A percentile compares a stretch with the other conserved stretches of the same genome.
These are phyloP conservation scores for Elasticomyces elasticus DNA, from an alignment of 495 filamentous ascomycete genomes.

Conservation along the genomic window DNA sequence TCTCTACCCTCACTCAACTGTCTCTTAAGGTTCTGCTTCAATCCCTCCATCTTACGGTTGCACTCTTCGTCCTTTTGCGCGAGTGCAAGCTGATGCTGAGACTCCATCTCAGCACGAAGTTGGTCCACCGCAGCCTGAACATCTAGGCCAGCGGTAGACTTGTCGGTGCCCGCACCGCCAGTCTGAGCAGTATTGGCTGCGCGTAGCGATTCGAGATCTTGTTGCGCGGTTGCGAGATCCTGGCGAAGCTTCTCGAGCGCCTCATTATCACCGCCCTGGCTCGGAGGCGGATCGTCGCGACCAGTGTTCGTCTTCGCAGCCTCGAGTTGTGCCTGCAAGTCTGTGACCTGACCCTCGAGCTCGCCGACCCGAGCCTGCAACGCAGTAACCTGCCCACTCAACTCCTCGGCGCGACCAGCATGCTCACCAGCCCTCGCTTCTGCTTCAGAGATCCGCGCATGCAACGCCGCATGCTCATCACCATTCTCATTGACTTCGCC, in stretches of 20 bases:
- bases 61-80: constrained; percentile 51
- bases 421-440: constrained; percentile 38
- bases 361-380: constrained; percentile 28
- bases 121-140: constrained; percentile 31
- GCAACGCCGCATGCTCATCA: constrained; percentile 23
- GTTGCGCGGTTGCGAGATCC: constrained; percentile 37
- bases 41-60: constrained; percentile 56
- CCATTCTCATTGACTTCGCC: constrained; percentile 28
- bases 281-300: neutral
- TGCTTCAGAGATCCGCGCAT: constrained; percentile 32
- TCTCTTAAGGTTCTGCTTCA: constrained; percentile 61
- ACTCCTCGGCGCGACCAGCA: constrained; percentile 27
- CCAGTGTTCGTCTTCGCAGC: constrained; percentile 24
- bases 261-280: constrained; percentile 13
- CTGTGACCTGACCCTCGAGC: constrained; percentile 41
- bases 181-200: constrained; percentile 7
- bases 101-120: constrained; percentile 32
- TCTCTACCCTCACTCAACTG: constrained; percentile 54
- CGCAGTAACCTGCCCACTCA: constrained; percentile 18
- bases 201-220: constrained; percentile 35
- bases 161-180: constrained; percentile 12
- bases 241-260: constrained; percentile 32
- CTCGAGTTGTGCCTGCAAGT: constrained; percentile 26
- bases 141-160: constrained; percentile 31
- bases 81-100: constrained; percentile 41